Percentiles rank a stretch among this genome's conserved stretches.
phyloP scores from a whole-genome alignment of 2,329 filamentous ascomycete genomes.

The Apiospora aurea region DNA sequence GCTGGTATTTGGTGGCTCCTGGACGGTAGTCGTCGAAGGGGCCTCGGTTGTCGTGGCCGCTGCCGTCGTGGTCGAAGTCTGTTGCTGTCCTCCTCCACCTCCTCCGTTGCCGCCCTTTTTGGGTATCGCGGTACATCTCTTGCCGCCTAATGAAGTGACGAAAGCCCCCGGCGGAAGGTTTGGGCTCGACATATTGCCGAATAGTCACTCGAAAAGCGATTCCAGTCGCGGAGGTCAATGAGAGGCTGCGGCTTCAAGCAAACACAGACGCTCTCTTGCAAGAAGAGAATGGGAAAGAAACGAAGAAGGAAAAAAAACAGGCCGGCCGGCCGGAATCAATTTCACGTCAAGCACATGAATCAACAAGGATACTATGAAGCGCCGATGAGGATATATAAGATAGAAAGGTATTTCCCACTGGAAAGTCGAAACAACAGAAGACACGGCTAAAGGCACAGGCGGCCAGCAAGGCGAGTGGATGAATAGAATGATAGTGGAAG shows the following conservation, averaged over 20 bases:
- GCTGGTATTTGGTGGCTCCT: conserved; percentile 9
- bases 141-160: conserved; percentile 57
- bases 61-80: conserved; percentile 35
- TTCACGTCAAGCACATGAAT: conserved; percentile 36
- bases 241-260: conserved; percentile 36
- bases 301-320: conserved; percentile 38
- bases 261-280: conserved; percentile 34
- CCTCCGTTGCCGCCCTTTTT: conserved; percentile 37
- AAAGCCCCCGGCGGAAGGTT: conserved; percentile 55
- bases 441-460: conserved; percentile 24
- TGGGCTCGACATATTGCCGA: conserved; percentile 50
- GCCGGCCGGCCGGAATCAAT: conserved; percentile 50
- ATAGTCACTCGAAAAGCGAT: conserved; percentile 45
- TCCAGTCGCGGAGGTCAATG: conserved; percentile 49
- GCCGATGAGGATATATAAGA: conserved; percentile 33
- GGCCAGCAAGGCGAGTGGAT: conserved; percentile 23
- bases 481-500: conserved; percentile 15
- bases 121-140: conserved; percentile 62
- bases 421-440: conserved; percentile 25
- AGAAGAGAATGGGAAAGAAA: conserved; percentile 37
- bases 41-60: conserved; percentile 28
- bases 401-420: conserved; percentile 25
- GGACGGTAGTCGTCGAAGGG: conserved; percentile 20
- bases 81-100: conserved; percentile 32
- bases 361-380: conserved; percentile 44